These are phyloP conservation scores for Cyberlindnera saturnus DNA, from an alignment of 805 yeast genomes.

Conservation along the genomic window DNA sequence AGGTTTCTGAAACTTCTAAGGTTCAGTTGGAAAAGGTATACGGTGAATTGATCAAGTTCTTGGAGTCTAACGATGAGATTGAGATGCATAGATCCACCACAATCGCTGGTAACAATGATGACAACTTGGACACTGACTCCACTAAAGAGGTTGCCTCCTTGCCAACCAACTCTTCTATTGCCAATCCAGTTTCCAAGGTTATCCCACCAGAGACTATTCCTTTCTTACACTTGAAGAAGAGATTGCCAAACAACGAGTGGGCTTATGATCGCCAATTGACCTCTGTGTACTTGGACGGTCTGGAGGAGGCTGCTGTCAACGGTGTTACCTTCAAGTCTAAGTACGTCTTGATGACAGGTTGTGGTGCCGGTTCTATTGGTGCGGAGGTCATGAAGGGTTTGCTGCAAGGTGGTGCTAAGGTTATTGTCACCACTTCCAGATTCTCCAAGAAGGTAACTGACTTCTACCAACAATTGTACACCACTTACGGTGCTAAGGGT, in stretches of 20 bases:
- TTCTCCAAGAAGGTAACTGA: constrained; percentile 93
- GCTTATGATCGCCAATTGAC: constrained; percentile 75
- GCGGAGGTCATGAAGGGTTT: constrained; percentile 94
- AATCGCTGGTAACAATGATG: constrained; percentile 43
- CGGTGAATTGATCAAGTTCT: constrained; percentile 62
- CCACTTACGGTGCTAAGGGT: constrained; percentile 89
- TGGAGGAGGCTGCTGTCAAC: constrained; percentile 90
- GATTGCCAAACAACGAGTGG: constrained; percentile 70
- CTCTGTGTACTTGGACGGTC: constrained; percentile 75
- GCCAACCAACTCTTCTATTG: constrained; percentile 61
- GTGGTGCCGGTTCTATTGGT: constrained; percentile 98
- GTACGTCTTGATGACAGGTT: constrained; percentile 91
- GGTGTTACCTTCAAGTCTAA: constrained; percentile 89
- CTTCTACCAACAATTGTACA: constrained; percentile 89
- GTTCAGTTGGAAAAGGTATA: constrained; percentile 67
- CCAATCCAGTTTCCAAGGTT: constrained; percentile 66
- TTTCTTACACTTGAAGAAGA: constrained; percentile 86
- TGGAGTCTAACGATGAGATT: constrained; percentile 64
- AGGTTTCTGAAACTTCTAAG: constrained; percentile 53
- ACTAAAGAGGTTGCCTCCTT: constrained; percentile 85
- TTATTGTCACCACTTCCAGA: constrained; percentile 92
- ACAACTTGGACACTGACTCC: constrained; percentile 43
- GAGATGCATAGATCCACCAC: constrained; percentile 60
- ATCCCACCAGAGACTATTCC: constrained; percentile 86
- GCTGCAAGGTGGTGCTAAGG: constrained; percentile 96